phyloP scores from a whole-genome alignment of 2,329 filamentous ascomycete species.

The Pseudocercospora pini-densiflorae region DNA sequence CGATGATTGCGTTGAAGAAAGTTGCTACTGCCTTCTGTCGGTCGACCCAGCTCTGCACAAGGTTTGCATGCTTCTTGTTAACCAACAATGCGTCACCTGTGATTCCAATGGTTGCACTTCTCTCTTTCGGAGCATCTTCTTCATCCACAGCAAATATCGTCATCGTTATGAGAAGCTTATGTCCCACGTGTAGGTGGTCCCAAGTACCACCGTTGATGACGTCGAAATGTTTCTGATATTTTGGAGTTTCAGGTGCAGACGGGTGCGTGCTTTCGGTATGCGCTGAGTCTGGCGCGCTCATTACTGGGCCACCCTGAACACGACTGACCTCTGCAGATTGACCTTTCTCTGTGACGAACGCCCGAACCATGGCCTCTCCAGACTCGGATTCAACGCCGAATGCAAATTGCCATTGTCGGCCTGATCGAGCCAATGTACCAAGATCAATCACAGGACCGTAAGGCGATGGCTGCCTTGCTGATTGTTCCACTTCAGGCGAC shows the following conservation, averaged over 20 bases:
- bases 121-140: slow-evolving; percentile 37
- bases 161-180: slow-evolving; percentile 95
- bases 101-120: slow-evolving; percentile 78
- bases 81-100: slow-evolving; percentile 84
- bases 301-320: slow-evolving; percentile 33
- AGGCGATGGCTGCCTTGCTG: slow-evolving; percentile 26
- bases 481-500: slow-evolving; percentile 39
- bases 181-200: slow-evolving; percentile 91
- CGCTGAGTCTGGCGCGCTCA: slow-evolving; percentile 5
- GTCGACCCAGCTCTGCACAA: slow-evolving; percentile 78
- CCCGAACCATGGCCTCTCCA: slow-evolving; percentile 62
- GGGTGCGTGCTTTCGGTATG: not conserved
- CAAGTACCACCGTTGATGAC: slow-evolving; percentile 93
- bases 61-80: slow-evolving; percentile 86
- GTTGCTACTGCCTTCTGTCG: slow-evolving; percentile 71
- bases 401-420: slow-evolving; percentile 66
- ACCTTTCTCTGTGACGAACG: slow-evolving; percentile 45
- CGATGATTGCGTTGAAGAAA: slow-evolving; percentile 68
- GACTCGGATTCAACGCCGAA: slow-evolving; percentile 70
- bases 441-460: slow-evolving; percentile 58
- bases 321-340: slow-evolving; percentile 39
- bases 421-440: slow-evolving; percentile 50
- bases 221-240: slow-evolving; percentile 54
- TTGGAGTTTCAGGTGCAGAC: slow-evolving; percentile 10
- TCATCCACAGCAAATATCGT: slow-evolving; percentile 71